Base-by-base conservation (phyloP, 306 rosid species). In the Oemleria cerasiformis region DNA sequence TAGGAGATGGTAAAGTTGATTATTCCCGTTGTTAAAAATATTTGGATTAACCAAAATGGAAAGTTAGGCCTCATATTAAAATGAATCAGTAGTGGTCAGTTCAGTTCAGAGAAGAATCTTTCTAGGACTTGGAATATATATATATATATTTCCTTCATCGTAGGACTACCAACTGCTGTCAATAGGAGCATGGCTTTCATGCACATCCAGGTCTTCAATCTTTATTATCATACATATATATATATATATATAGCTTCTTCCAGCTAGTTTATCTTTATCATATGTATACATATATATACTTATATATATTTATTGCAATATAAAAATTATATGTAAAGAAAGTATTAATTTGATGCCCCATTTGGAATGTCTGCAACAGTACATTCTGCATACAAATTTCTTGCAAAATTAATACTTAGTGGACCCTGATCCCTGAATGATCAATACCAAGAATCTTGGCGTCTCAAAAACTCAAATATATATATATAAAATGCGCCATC, bases 101-200 rank as follows among this genome's bases (percentile, higher is more conserved):
- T 56, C 11, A 8, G 58, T 13, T 48, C 20, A 40, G 62, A 39
- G 39, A 38, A 68, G 49, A 51, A 39, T 68, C 62, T 51, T 39
- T 51, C 6, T 53, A 8, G 63, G 39, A 13, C 34, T n/a, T n/a
- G 42, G 19, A 36, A 50, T 16, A 56, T 12, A 5, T n/a, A n/a
- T n/a, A n/a, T n/a, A 47, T 30, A 6, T 38, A 13, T 50, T 53
- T 53, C 25, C 7, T 67, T 67, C 30, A 17, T 67, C 45, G 45
- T 51, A 67, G 45, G 60, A 51, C 23, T 53, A 51, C 11, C 19
- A 39, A 20, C 23, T 30, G 54, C 63, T 69, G 51, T 53, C 73
- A 40, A 21, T 69, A 69, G 51, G 23, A 40, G 51, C 63, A 69
- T 69, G 73, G 63, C 63, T 54, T 54, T 57, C 62, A 6, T 45